Percentiles rank a stretch among this genome's conserved stretches.
Conservation (phyloP, 805 yeast species). For the Suhomyces pyralidae region DNA sequence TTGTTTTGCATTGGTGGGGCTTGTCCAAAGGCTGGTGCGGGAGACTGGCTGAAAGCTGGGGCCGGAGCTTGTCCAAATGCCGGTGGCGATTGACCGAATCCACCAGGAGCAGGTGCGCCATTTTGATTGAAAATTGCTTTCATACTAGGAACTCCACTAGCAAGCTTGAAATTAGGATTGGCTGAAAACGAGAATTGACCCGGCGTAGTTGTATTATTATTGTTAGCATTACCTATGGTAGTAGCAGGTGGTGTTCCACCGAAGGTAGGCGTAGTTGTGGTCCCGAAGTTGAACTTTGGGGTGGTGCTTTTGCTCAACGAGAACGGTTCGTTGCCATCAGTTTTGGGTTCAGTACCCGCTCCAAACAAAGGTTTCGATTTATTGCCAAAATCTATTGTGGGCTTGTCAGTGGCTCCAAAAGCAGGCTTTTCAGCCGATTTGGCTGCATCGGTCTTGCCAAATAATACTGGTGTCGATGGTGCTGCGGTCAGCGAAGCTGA, state of each 20-base stretch:
- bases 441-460: not conserved
- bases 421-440: not conserved
- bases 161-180: constrained; percentile 8
- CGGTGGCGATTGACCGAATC: not conserved
- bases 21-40: constrained; percentile 3
- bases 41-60: not conserved
- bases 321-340: not conserved
- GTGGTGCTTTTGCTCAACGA: constrained; percentile 1
- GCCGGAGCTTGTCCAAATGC: constrained; percentile 1
- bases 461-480: constrained; percentile 2
- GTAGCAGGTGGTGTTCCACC: not conserved
- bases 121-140: constrained; percentile 1
- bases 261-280: constrained; percentile 1
- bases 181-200: not conserved
- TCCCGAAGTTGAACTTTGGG: constrained; percentile 11
- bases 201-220: not conserved
- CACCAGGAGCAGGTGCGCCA: constrained; percentile 3
- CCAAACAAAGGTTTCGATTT: constrained; percentile 7
- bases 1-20: not conserved
- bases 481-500: not conserved
- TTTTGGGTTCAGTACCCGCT: not conserved
- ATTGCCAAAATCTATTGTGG: constrained; percentile 10
- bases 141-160: constrained; percentile 7
- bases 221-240: not conserved
- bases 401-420: not conserved